These are phyloP conservation scores for Hymenoscyphus repandus DNA, from an alignment of 2,329 filamentous ascomycete genomes.

Conservation along the genomic window DNA sequence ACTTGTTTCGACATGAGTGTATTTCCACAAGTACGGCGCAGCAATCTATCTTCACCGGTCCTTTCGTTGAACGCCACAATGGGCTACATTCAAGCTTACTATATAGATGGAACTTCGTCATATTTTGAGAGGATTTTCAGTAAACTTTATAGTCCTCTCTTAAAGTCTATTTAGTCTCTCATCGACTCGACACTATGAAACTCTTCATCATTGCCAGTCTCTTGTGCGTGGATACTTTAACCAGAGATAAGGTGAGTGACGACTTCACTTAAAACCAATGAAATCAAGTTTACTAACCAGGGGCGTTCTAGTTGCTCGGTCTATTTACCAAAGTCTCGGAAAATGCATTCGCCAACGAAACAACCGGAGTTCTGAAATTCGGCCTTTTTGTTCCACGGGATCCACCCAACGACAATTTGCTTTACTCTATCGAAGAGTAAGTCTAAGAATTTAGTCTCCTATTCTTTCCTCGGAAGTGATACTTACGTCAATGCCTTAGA, in stretches of 20 bases:
- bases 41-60: too few relatives aligned
- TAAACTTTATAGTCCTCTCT: too few relatives aligned
- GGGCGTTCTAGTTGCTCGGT: neutral
- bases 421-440: neutral
- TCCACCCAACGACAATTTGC: neutral
- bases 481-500: neutral
- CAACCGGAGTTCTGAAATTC: constrained; percentile 3
- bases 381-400: constrained; percentile 1
- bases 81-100: too few relatives aligned
- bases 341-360: constrained; percentile 4
- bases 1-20: neutral
- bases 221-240: neutral
- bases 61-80: too few relatives aligned
- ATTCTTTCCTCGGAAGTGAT: neutral
- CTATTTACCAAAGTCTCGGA: constrained; percentile 1
- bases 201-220: constrained; percentile 1
- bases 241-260: neutral
- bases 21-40: too few relatives aligned
- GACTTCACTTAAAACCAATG: neutral
- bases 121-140: too few relatives aligned
- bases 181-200: constrained; percentile 1
- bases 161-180: neutral
- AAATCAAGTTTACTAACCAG: neutral
- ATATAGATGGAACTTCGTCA: too few relatives aligned
- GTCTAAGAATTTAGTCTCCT: neutral